Conservation (phyloP, 306 rosid species). For the Castanospermum australe region DNA sequence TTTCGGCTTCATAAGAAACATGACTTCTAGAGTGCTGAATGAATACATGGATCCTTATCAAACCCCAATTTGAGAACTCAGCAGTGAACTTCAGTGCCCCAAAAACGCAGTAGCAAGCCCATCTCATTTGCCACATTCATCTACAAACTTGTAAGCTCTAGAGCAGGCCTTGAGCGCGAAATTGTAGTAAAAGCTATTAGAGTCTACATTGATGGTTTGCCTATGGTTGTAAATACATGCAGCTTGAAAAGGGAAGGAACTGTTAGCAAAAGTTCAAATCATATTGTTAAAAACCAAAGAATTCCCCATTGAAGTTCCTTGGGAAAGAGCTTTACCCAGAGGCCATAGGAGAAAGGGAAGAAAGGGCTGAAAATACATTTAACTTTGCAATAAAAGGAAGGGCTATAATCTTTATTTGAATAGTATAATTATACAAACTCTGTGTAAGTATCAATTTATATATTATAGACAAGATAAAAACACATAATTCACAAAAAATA, state of each 20-base stretch:
- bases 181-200: constrained; percentile 43
- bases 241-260: constrained; percentile 41
- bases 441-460: too few relatives aligned
- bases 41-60: constrained; percentile 32
- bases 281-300: constrained; percentile 42
- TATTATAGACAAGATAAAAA: too few relatives aligned
- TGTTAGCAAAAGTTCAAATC: constrained; percentile 51
- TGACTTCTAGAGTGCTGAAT: neutral
- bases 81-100: constrained; percentile 51
- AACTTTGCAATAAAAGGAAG: constrained; percentile 31
- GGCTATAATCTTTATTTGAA: too few relatives aligned
- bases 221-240: constrained; percentile 37
- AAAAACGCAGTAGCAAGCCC: constrained; percentile 23
- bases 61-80: constrained; percentile 44
- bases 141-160: constrained; percentile 29
- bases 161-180: constrained; percentile 54
- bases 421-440: too few relatives aligned
- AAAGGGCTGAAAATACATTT: constrained; percentile 32
- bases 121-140: neutral
- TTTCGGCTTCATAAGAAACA: neutral
- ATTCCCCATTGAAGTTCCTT: constrained; percentile 41
- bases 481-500: too few relatives aligned
- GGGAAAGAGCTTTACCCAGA: constrained; percentile 43
- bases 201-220: constrained; percentile 4
- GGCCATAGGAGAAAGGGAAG: constrained; percentile 29